Base-by-base conservation (phyloP, 768 basidiomycete genomes). In the Russula sp. region DNA sequence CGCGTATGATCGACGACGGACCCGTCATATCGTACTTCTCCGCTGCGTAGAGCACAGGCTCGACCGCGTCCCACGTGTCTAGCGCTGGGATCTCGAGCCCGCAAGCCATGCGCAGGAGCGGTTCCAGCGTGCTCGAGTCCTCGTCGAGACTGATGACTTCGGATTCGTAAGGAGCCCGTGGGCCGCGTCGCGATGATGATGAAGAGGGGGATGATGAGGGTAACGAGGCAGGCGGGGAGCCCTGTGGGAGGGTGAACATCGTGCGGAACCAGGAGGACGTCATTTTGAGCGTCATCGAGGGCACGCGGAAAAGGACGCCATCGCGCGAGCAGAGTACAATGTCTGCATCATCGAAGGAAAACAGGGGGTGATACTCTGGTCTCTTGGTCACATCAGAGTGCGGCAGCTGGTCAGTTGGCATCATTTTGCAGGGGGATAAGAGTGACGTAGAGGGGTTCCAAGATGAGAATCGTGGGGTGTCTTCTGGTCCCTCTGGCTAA, bases 1-100 rank as follows among this genome's bases (percentile, higher is more conserved):
- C 79, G 44, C 84, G 83, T 55, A 86, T 72, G 66, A 86, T 79
- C 6, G 83, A 84, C 62, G 77, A 75, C 1, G 85, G 84, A 0
- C 86, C 86, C 0, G 82, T 79, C 82, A 86, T 87, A 40, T 87
- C 86, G 70, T 87, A 88, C 68, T 86, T 86, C 69, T 88, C 85
- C 0, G 85, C 81, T 0, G 84, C 83, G 58, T 79, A 83, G 13
- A 87, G 73, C n/a, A 88, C 68, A 4, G 77, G 71, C 59, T 88
- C 85, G 57, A 87, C 73, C 37, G 72, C 63, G 66, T 85, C 84
- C 69, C 80, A 83, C 0, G 80, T 80, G 42, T 75, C 74, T 31
- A 84, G 72, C 4, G 73, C 71, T 14, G 78, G 74, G 16, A 87
- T 77, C 0, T 83, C 75, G 11, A 85, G 76, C 9, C 86, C 86